Evolutionary conservation across 352 stramenopile genomes (phyloP), one percentile per base, ranked within the genome.

Genomic region (Phytophthora macrochlamydospora): DNA sequence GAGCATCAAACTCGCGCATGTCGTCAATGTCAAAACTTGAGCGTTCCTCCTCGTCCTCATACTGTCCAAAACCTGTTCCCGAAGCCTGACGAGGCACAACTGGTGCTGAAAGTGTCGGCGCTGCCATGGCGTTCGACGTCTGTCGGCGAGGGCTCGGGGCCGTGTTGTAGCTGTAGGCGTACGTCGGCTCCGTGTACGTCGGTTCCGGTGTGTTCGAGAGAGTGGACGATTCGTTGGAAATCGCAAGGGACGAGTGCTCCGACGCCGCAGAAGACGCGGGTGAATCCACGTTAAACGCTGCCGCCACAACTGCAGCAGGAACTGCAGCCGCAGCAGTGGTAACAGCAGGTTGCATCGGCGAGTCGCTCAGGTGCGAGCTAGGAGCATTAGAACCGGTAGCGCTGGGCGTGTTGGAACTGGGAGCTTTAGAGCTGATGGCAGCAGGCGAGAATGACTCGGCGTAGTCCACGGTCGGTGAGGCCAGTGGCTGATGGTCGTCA

Each of bases 1-100:
- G 75, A 40, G 69, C 78, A 31, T 91, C 81, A 1, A 81, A 84
- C 66, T 86, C 76, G 29, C 85, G 85, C 75, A 91, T 87, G 68
- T 93, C 82, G 45, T 93, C 85, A 50, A 95, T 85, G 63, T 95
- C 85, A 65, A 94, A 95, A 67, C 87, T 95, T 7, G 83, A 88
- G 45, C 87, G 87, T 8, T 78, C 71, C 12, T 82, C 67, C 33
- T 83, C 70, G 30, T 81, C 67, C 2, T 81, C 65, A 35, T 45
- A 71, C 18, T 75, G 67, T 5, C 82, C 59, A 13, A 75, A 73
- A 30, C 61, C 71, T 6, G 65, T 56, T 18, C 58, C 30, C 55
- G 53, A 66, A 18, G 56, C 56, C 9, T 67, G 52, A 14, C 58
- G 58, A 49, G 77, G 79, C 7, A 86, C 56, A 32, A 85, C 71